Conservation (phyloP, 164 flowering plant genomes). For the Echeveria elegans region DNA sequence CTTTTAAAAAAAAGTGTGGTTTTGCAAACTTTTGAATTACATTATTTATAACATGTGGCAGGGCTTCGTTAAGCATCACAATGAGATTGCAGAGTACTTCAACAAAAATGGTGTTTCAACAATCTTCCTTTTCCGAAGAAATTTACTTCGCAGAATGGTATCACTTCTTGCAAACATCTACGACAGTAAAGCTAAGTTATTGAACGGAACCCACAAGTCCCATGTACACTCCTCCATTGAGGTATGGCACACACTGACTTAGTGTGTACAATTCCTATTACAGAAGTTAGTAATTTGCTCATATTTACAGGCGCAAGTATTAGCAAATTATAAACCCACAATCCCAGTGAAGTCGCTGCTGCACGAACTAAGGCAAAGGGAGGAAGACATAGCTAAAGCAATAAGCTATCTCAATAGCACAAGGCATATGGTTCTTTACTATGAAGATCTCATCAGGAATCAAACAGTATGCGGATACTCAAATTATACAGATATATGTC, state of each 20-base stretch:
- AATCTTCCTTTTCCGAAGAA: slow-evolving; percentile 52
- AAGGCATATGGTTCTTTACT: slow-evolving; percentile 46
- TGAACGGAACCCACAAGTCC: slow-evolving; percentile 71
- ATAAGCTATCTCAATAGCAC: slow-evolving; percentile 48
- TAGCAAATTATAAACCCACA: slow-evolving; percentile 50
- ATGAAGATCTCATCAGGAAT: slow-evolving; percentile 51
- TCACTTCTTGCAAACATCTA: slow-evolving; percentile 54
- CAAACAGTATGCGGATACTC: slow-evolving; percentile 26
- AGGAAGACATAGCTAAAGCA: slow-evolving; percentile 28
- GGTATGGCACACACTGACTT: slow-evolving; percentile 23
- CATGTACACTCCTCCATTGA: slow-evolving; percentile 49
- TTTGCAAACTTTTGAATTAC: neutral
- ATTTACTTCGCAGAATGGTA: slow-evolving; percentile 45
- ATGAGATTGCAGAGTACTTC: slow-evolving; percentile 1
- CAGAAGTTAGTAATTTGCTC: neutral
- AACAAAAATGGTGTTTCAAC: slow-evolving; percentile 36
- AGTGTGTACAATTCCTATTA: neutral
- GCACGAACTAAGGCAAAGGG: slow-evolving; percentile 26
- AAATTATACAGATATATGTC: neutral
- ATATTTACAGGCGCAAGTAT: slow-evolving; percentile 41
- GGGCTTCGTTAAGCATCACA: slow-evolving; percentile 29
- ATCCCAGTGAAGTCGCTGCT: slow-evolving; percentile 31
- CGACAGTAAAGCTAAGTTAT: slow-evolving; percentile 39
- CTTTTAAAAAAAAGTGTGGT: no score
- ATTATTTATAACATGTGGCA: slow-evolving; percentile 13